Evolutionary conservation across 768 basidiomycete species (phyloP).

Genomic region (Hypholoma fasciculare): DNA sequence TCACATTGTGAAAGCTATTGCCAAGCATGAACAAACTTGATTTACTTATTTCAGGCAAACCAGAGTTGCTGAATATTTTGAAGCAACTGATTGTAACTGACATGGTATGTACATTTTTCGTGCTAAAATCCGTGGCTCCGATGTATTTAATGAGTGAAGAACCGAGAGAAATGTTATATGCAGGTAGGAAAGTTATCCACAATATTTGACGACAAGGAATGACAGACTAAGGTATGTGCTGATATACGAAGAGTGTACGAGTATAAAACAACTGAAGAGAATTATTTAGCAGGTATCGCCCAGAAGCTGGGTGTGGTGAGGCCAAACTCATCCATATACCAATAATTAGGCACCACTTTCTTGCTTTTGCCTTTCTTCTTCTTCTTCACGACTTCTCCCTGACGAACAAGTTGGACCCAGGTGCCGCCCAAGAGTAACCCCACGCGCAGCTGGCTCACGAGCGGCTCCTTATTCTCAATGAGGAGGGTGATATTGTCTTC

Average conservation of each 20-base stretch:
- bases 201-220: too few species aligned
- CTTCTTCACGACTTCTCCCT: slow-evolving; percentile 32
- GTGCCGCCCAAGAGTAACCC: slow-evolving; percentile 66
- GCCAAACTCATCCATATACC: slow-evolving; percentile 45
- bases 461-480: slow-evolving; percentile 29
- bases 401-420: slow-evolving; percentile 67
- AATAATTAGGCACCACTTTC: slow-evolving; percentile 31
- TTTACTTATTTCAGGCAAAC: not conserved
- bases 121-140: too few species aligned
- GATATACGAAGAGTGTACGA: not conserved
- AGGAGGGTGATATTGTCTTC: slow-evolving; percentile 63
- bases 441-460: slow-evolving; percentile 37
- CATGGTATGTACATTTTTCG: too few species aligned
- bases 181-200: too few species aligned
- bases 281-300: slow-evolving; percentile 16
- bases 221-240: too few species aligned
- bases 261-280: not conserved
- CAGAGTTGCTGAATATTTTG: too few species aligned
- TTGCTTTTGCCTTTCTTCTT: slow-evolving; percentile 37
- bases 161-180: too few species aligned
- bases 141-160: too few species aligned
- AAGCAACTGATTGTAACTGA: too few species aligned
- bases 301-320: slow-evolving; percentile 40
- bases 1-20: not conserved
- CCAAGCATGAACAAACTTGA: not conserved